These are phyloP conservation scores for Spiromastix sp. DNA, from an alignment of 2,329 filamentous ascomycete species.

Conservation along the genomic window DNA sequence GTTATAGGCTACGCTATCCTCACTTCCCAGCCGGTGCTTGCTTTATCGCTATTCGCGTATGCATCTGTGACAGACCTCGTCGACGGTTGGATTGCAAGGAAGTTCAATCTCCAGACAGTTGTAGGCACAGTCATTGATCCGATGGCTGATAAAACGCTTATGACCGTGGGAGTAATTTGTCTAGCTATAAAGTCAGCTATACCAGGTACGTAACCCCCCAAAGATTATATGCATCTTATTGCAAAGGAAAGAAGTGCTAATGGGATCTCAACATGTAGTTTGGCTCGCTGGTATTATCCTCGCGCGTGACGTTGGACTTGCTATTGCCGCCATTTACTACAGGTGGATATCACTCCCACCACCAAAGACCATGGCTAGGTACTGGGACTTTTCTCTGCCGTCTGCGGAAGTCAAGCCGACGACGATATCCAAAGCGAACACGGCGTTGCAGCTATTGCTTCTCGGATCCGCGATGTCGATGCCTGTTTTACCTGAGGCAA, in stretches of 20 bases:
- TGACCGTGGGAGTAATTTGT: conserved; percentile 84
- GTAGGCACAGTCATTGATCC: conserved; percentile 92
- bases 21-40: conserved; percentile 66
- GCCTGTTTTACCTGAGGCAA: conserved; percentile 56
- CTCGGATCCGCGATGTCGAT: conserved; percentile 76
- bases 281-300: conserved; percentile 88
- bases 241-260: background rate
- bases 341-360: conserved; percentile 88
- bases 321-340: conserved; percentile 82
- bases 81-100: conserved; percentile 86
- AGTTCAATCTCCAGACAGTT: conserved; percentile 81
- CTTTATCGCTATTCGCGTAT: conserved; percentile 80
- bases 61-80: conserved; percentile 85
- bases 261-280: conserved; percentile 38
- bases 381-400: conserved; percentile 93
- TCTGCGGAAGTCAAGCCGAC: conserved; percentile 37
- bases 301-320: conserved; percentile 74
- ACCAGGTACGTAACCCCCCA: conserved; percentile 48
- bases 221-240: background rate
- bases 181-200: conserved; percentile 73
- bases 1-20: conserved; percentile 81
- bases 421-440: conserved; percentile 59
- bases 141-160: conserved; percentile 92
- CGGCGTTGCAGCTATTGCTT: conserved; percentile 76
- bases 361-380: conserved; percentile 82